phyloP scores from a whole-genome alignment of 768 basidiomycete species.

The Rhodotorula graminis region DNA sequence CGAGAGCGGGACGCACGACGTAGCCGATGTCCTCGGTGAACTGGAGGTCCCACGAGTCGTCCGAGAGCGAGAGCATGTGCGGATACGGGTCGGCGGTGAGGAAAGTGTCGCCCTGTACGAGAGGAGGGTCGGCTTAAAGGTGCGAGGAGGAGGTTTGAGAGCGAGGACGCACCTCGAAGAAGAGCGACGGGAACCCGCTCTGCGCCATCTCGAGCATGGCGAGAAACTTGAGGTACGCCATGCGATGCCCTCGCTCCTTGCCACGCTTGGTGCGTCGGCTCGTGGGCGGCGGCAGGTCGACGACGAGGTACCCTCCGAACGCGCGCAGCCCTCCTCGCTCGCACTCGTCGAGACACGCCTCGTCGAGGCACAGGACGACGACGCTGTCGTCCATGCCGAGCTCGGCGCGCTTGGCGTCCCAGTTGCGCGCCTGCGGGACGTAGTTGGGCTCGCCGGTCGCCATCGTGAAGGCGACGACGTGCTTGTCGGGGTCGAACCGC shows the following conservation, averaged over 20 bases:
- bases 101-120: neutral
- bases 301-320: neutral
- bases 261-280: neutral
- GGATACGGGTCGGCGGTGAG: conserved; percentile 1
- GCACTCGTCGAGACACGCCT: neutral
- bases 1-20: neutral
- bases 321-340: neutral
- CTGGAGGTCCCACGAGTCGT: neutral
- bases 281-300: neutral
- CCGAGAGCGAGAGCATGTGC: conserved; percentile 5
- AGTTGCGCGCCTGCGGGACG: conserved; percentile 11
- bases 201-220: conserved; percentile 15
- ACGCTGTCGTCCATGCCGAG: conserved; percentile 6
- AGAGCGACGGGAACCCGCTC: conserved; percentile 2
- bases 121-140: neutral
- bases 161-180: conserved; percentile 8
- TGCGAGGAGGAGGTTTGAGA: neutral
- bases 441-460: neutral
- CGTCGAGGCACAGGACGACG: conserved; percentile 8
- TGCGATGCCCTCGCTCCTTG: neutral
- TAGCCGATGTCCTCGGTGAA: conserved; percentile 14
- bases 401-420: conserved; percentile 6
- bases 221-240: conserved; percentile 9
- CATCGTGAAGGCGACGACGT: neutral
- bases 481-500: neutral